Conservation (phyloP, 2,329 filamentous ascomycete genomes). For the Alternaria sp. region DNA sequence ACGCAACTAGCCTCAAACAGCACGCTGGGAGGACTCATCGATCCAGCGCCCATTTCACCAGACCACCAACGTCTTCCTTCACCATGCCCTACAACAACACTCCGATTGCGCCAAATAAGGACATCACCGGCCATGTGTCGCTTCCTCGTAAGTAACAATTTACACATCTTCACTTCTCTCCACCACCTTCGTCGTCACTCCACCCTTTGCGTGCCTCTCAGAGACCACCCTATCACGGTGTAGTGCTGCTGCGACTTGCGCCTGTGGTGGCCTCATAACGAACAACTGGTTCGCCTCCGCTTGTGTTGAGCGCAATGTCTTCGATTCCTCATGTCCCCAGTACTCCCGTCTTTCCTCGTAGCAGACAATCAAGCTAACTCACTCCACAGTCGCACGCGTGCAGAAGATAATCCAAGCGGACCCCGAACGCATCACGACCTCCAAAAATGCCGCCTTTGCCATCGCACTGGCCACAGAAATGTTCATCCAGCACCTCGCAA, state of each 20-base stretch:
- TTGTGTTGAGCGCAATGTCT: not conserved
- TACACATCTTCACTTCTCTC: not conserved
- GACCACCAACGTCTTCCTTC: not conserved
- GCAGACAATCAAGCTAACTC: not conserved
- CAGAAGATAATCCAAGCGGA: constrained; percentile 95
- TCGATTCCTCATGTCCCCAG: not conserved
- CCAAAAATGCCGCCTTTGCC: constrained; percentile 91
- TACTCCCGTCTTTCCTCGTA: not conserved
- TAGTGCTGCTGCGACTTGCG: not conserved
- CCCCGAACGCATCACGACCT: constrained; percentile 76
- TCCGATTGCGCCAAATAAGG: constrained; percentile 78
- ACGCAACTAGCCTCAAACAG: not conserved
- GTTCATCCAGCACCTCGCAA: constrained; percentile 91
- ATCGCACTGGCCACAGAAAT: constrained; percentile 94
- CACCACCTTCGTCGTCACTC: not conserved
- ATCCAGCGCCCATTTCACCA: not conserved
- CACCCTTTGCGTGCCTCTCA: not conserved
- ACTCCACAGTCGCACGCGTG: constrained; percentile 77
- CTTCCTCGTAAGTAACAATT: constrained; percentile 72
- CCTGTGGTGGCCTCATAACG: not conserved
- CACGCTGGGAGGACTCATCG: not conserved
- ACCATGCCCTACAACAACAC: constrained; percentile 86
- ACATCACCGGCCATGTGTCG: constrained; percentile 83
- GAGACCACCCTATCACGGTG: not conserved
- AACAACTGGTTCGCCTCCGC: not conserved